These are phyloP conservation scores for Aspergillus sojae DNA, from an alignment of 2,329 filamentous ascomycete genomes.

Conservation along the genomic window DNA sequence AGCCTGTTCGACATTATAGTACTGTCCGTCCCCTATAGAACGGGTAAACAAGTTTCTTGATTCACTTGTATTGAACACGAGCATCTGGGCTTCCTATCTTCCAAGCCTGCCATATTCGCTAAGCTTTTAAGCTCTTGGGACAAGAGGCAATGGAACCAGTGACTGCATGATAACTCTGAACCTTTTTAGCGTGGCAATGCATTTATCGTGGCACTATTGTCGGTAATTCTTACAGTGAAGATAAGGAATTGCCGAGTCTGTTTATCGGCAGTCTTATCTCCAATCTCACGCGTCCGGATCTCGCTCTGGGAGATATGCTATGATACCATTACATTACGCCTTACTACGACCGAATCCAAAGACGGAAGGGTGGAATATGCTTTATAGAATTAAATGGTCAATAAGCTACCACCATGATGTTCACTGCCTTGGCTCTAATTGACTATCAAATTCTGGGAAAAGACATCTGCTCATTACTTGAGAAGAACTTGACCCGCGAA, in stretches of 20 bases:
- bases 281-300: not conserved
- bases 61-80: not conserved
- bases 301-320: not conserved
- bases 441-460: not conserved
- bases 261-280: not conserved
- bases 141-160: not conserved
- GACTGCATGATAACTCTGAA: not conserved
- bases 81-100: not conserved
- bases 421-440: not conserved
- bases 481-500: not conserved
- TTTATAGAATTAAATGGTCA: not conserved
- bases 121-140: not conserved
- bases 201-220: not conserved
- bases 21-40: not conserved
- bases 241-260: not conserved
- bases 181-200: not conserved
- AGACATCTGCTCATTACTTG: not conserved
- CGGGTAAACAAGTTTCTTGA: not conserved
- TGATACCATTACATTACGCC: not conserved
- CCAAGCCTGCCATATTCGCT: too few species aligned
- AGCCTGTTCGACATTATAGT: not conserved
- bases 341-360: not conserved
- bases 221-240: not conserved
- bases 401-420: not conserved
- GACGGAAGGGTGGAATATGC: not conserved